These are phyloP conservation scores for Dactylellina sp. DNA, from an alignment of 2,329 filamentous ascomycete species.

Conservation along the genomic window DNA sequence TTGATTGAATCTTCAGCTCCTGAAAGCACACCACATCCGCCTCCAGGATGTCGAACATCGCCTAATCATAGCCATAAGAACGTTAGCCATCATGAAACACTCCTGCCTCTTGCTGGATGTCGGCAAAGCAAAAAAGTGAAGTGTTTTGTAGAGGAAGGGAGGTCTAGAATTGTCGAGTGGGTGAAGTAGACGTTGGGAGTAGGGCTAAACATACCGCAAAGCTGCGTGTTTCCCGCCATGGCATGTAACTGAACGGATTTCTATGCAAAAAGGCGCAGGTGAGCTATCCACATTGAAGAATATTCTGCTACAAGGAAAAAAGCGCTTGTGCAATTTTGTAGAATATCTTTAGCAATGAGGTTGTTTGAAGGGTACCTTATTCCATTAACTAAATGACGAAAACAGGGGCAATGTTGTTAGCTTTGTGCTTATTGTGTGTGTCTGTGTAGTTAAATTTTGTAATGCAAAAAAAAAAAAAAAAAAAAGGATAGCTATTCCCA, in stretches of 20 bases:
- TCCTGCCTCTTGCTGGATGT: too few species aligned
- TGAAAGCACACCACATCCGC: conserved; percentile 95
- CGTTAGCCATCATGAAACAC: conserved; percentile 19
- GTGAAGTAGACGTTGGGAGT: too few species aligned
- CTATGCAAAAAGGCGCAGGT: conserved; percentile 64
- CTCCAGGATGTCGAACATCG: conserved; percentile 94
- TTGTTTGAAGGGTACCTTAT: too few species aligned
- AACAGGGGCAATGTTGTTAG: conserved; percentile 13
- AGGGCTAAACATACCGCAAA: conserved; percentile 70
- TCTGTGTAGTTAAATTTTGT: too few species aligned
- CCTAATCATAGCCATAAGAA: conserved; percentile 65
- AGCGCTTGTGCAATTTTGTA: too few species aligned
- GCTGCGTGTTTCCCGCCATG: conserved; percentile 78
- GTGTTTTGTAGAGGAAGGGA: too few species aligned
- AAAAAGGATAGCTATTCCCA: too few species aligned
- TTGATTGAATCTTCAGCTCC: conserved; percentile 94
- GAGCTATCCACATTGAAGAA: conserved; percentile 12
- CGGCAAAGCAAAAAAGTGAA: too few species aligned
- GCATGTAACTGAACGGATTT: conserved; percentile 85
- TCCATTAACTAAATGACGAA: conserved; percentile 74
- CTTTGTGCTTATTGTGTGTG: neutral
- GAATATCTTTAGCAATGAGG: too few species aligned
- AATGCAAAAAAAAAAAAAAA: conserved; percentile 2
- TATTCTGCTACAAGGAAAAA: neutral
- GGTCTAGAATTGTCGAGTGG: neutral